Percentiles rank a stretch among this genome's conserved stretches.
Conservation (phyloP, 768 basidiomycete genomes). For the Pisolithus tinctorius region DNA sequence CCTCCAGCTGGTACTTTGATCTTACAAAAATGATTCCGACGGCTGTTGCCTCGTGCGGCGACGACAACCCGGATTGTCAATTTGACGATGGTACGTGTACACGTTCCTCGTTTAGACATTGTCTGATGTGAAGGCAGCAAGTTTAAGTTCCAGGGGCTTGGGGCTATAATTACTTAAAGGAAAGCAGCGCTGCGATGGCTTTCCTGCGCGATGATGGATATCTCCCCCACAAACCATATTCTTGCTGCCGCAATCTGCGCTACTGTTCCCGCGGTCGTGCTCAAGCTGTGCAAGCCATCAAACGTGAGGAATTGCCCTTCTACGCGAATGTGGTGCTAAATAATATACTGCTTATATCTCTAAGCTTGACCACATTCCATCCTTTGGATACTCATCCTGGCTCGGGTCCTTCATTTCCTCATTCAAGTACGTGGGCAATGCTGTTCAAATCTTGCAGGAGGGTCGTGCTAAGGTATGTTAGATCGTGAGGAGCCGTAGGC, state of each 20-base stretch:
- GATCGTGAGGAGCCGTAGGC: background rate
- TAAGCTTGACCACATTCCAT: constrained; percentile 17
- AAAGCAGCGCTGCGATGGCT: too few species aligned
- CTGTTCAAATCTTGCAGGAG: constrained; percentile 19
- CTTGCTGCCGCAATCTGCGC: background rate
- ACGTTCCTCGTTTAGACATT: too few species aligned
- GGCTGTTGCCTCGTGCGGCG: too few species aligned
- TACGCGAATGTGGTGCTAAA: background rate
- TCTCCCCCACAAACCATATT: background rate
- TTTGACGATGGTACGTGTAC: too few species aligned
- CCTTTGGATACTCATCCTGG: constrained; percentile 18
- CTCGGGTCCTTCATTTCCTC: constrained; percentile 22
- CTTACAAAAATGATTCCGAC: too few species aligned
- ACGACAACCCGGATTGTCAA: too few species aligned
- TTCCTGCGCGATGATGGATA: too few species aligned
- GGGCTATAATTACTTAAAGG: too few species aligned
- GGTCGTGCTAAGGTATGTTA: constrained; percentile 24
- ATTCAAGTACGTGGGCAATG: constrained; percentile 12
- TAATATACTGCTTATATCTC: too few species aligned
- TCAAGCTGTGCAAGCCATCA: background rate
- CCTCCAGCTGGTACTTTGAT: too few species aligned
- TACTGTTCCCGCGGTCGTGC: background rate
- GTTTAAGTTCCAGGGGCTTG: too few species aligned
- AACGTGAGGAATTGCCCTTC: background rate
- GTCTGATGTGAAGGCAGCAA: too few species aligned